Evolutionary conservation across 495 filamentous ascomycete genomes (phyloP).

Genomic region (Coniosporium apollinis): DNA sequence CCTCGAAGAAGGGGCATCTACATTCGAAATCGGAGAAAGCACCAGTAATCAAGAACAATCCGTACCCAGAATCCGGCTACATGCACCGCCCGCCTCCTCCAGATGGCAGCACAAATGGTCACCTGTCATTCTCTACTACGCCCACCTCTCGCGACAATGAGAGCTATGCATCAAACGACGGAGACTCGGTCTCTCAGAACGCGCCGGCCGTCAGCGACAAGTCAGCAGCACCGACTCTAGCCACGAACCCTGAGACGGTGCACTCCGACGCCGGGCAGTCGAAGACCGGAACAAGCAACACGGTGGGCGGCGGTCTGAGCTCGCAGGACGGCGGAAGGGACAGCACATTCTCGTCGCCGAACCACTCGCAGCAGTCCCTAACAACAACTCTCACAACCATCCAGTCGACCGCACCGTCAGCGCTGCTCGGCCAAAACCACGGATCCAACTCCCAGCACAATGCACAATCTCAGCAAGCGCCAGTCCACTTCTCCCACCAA

Average conservation of each 20-base stretch:
- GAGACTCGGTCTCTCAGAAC: conserved; percentile 33
- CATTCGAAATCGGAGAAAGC: conserved; percentile 43
- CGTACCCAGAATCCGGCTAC: conserved; percentile 55
- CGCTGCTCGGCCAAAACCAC: conserved; percentile 29
- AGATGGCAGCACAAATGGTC: conserved; percentile 31
- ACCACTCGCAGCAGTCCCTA: conserved; percentile 77
- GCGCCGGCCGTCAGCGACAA: conserved; percentile 44
- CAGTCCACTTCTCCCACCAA: conserved; percentile 72
- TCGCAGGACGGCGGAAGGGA: conserved; percentile 46
- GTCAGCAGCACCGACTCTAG: conserved; percentile 60
- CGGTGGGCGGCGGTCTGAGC: conserved; percentile 45
- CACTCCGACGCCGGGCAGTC: conserved; percentile 62
- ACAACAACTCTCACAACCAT: conserved; percentile 94
- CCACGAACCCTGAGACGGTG: conserved; percentile 60
- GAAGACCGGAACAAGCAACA: conserved; percentile 56
- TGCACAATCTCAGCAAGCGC: conserved; percentile 9
- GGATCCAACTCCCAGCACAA: conserved; percentile 27
- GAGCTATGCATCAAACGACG: conserved; percentile 19
- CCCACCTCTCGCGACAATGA: conserved; percentile 27
- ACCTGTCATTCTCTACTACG: conserved; percentile 38
- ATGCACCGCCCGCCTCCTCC: conserved; percentile 24
- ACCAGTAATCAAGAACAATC: conserved; percentile 55
- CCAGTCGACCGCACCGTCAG: conserved; percentile 65
- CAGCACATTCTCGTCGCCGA: conserved; percentile 87
- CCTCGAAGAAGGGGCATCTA: conserved; percentile 28